Evolutionary conservation across 2,329 filamentous ascomycete genomes (phyloP).

Genomic region (Fusarium sp.): DNA sequence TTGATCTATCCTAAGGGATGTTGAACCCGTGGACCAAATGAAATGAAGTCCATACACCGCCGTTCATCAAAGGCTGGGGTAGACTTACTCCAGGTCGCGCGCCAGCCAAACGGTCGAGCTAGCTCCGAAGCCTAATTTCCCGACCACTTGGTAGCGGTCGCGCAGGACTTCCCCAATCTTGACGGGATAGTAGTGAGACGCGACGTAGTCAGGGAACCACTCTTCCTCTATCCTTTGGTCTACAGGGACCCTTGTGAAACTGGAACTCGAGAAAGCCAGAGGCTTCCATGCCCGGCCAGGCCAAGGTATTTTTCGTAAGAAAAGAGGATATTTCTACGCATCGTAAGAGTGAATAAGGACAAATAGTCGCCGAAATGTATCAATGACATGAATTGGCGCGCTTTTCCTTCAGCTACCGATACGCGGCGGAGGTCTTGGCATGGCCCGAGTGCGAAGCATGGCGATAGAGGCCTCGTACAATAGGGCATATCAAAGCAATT

Average conservation of each 20-base stretch:
- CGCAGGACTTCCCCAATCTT: conserved; percentile 37
- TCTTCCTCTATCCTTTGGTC: conserved; percentile 33
- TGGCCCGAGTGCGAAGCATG: neutral
- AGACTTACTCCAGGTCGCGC: conserved; percentile 41
- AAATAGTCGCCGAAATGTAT: accelerated
- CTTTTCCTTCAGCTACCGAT: neutral
- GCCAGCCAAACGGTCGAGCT: conserved; percentile 54
- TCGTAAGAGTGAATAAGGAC: accelerated
- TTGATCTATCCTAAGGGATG: neutral
- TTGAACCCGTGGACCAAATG: neutral
- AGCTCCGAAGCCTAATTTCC: conserved; percentile 52
- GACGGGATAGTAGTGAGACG: conserved; percentile 36
- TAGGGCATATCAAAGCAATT: too few species aligned
- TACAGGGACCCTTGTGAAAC: neutral
- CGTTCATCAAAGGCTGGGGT: neutral
- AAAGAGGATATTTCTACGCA: neutral
- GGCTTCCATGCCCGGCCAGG: conserved; percentile 20
- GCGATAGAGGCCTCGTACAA: too few species aligned
- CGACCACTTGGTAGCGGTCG: conserved; percentile 48
- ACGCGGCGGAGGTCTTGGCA: neutral
- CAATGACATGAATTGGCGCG: neutral
- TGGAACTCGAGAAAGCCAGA: conserved; percentile 25
- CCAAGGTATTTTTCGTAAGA: conserved; percentile 19
- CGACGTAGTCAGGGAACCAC: conserved; percentile 24
- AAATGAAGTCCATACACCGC: neutral